These are phyloP conservation scores for Carpinus viminea DNA, from an alignment of 306 rosid species.

Conservation along the genomic window DNA sequence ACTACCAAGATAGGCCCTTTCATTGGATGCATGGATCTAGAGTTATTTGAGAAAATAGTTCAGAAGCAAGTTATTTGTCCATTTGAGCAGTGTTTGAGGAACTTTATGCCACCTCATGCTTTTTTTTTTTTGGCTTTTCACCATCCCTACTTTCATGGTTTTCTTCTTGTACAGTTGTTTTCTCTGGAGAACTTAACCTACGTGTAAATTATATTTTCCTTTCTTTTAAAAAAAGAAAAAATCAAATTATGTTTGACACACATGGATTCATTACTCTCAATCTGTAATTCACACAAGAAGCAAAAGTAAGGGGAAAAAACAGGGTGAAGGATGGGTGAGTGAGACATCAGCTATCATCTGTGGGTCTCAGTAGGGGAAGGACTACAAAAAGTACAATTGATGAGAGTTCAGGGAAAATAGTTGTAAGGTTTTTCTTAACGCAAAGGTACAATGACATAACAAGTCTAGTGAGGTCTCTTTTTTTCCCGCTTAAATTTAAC, in stretches of 20 bases:
- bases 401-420: background rate
- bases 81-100: background rate
- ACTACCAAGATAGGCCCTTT: background rate
- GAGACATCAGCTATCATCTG: too few species aligned
- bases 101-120: background rate
- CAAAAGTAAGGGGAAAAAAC: too few species aligned
- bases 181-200: background rate
- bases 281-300: too few species aligned
- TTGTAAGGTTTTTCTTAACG: too few species aligned
- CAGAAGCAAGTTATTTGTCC: background rate
- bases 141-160: background rate
- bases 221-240: too few species aligned
- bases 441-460: background rate
- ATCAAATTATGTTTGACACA: too few species aligned
- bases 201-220: background rate
- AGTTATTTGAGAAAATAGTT: background rate
- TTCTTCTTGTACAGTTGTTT: background rate
- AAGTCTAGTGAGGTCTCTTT: background rate
- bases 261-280: too few species aligned
- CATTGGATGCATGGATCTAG: background rate
- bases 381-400: background rate
- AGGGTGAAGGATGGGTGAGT: background rate
- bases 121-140: background rate
- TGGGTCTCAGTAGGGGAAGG: background rate
- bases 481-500: background rate